Conservation (phyloP, 805 yeast species). For the Schwanniomyces sp. region DNA sequence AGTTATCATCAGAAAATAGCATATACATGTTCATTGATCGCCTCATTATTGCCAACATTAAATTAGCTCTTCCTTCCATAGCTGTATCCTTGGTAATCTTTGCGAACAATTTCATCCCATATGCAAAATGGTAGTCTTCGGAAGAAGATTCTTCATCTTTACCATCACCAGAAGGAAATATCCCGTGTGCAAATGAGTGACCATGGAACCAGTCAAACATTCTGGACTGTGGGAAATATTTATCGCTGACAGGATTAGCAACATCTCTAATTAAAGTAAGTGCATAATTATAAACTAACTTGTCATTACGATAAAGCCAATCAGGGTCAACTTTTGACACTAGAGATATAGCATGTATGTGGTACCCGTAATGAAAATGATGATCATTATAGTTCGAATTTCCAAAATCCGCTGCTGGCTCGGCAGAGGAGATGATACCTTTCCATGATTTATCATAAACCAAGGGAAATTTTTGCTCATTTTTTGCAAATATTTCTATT, state of each 20-base stretch:
- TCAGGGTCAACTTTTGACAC: constrained; percentile 52
- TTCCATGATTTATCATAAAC: constrained; percentile 78
- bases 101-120: constrained; percentile 69
- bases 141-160: constrained; percentile 74
- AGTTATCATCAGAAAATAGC: constrained; percentile 53
- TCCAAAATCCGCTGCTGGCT: constrained; percentile 65
- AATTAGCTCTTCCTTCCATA: constrained; percentile 54
- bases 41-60: constrained; percentile 61
- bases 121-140: constrained; percentile 72
- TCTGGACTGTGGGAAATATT: constrained; percentile 63
- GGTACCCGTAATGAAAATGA: constrained; percentile 77
- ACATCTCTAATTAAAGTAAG: constrained; percentile 63
- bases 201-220: constrained; percentile 77
- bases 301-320: constrained; percentile 31
- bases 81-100: constrained; percentile 50
- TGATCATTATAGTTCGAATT: constrained; percentile 73
- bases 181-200: constrained; percentile 78
- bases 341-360: constrained; percentile 68
- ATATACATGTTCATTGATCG: constrained; percentile 57
- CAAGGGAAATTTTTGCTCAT: constrained; percentile 71
- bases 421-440: constrained; percentile 74
- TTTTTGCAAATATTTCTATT: constrained; percentile 63
- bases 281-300: constrained; percentile 48
- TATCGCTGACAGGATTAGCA: constrained; percentile 59
- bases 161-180: constrained; percentile 70